Evolutionary conservation across 257 asterid genomes (phyloP), one percentile per base, ranked within the genome.

Genomic region (Penstemon barbatus): DNA sequence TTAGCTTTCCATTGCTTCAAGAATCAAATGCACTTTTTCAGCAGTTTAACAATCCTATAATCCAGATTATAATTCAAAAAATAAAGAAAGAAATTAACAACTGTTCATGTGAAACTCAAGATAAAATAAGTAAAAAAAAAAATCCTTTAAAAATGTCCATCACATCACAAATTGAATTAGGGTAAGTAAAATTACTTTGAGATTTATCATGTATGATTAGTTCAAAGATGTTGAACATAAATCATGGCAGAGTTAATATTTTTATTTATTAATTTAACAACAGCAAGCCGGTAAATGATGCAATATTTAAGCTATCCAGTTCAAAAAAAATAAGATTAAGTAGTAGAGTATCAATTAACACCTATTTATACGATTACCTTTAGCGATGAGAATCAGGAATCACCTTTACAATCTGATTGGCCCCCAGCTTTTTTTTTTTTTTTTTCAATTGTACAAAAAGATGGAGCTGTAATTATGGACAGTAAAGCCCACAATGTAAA

Each of bases 381-480:
- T 59, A 12, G 13, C 64, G 39, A 1, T 64, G 63, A 66, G 56
- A 71, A 79, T 58, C 71, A 57, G 2, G 70, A 79, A 71, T 70
- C 72, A 53, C 61, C 39, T 48, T 57, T 11, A 57, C 39, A 57
- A 57, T 68, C 78, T 37, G 78, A 62, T 62, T 13, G 65, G 79
- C 48, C 75, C 75, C 68, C 53, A 63, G 69, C 52, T 56, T 69
- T 12, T 25, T 25, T 25, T 25, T 2, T 25, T 25, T 2, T 25
- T 25, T 25, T 25, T 25, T 25, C 33, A 41, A 63, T 25, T 7
- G 57, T 37, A 63, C 52, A 61, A 19, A 42, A 40, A 66, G 15
- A 53, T 76, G 73, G 55, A 71, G 67, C 44, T 33, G 60, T 52
- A 75, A 52, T 33, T 66, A 42, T 61, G 9, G 42, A 10, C 52